Base-by-base conservation (phyloP, 768 basidiomycete genomes). In the Epithele typhae region DNA sequence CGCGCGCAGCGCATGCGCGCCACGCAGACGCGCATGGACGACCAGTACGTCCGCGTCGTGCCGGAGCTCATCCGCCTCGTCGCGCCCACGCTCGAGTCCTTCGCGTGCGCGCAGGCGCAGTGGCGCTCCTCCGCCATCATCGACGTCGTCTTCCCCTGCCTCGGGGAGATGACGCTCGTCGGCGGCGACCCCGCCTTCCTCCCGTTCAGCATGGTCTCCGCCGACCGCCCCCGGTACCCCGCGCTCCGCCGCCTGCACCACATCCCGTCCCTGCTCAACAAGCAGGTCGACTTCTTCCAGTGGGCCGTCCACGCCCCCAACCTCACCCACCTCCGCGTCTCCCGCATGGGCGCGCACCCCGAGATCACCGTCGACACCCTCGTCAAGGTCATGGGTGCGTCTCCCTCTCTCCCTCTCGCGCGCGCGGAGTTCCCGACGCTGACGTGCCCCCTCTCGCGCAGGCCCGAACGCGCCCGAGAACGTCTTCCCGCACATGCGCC, bases 151-250 rank as follows among this genome's bases (percentile, higher is more conserved):
- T 52, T 52, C 39, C 51, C 51, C 7, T 21, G 32, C 38, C 43
- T 52, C 14, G 32, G 39, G 24, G 51, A 52, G 38, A 42, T 52
- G 21, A 52, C 43, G 15, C 30, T 52, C 18, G 38, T 44, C 33
- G 51, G 51, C 5, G 51, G 51, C 24, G 51, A 52, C 25, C 51
- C 51, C 18, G 42, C 42, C 51, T 52, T 52, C 46, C 51, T 48
- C 30, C 51, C 46, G 12, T 48, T 52, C 37, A 36, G 36, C 15
- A 33, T 37, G 27, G 8, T 48, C 33, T 27, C 51, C 9, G 27
- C 7, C n/a, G 46, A 43, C 32, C 32, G 37, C 2, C 46, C 46
- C 19, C 14, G 46, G 15, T 52, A 52, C 35, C 51, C 51, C 17
- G 30, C 51, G 7, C 34, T 52, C n/a, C 40, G 30, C 42, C 51